A percentile compares a stretch with the other conserved stretches of the same genome.
Evolutionary conservation across 495 filamentous ascomycete species (phyloP).

Genomic region (Neurospora sp.): DNA sequence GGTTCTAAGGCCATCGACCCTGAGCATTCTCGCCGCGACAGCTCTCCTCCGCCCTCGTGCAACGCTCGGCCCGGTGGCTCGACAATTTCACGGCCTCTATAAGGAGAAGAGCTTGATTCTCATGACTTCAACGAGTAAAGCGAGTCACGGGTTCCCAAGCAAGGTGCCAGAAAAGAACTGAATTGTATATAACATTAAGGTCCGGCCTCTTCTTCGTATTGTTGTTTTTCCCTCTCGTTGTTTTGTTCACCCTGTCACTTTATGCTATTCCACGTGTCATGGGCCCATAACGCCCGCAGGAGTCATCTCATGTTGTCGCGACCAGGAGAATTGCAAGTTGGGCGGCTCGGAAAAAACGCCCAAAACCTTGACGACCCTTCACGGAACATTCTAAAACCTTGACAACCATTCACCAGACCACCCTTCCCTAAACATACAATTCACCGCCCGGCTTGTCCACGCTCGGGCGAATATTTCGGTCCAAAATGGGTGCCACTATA

Average conservation of each 20-base stretch:
- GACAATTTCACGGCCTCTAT: not conserved
- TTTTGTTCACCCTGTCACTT: not conserved
- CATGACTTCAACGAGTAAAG: not conserved
- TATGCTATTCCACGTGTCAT: not conserved
- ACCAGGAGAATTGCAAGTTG: rapidly evolving
- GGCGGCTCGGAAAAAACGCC: not conserved
- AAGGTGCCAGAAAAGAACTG: not conserved
- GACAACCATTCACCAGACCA: not conserved
- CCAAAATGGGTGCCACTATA: not conserved
- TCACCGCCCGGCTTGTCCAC: not conserved
- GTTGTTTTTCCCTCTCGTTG: not conserved
- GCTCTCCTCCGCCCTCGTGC: not conserved
- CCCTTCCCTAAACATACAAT: not conserved
- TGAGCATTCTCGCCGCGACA: not conserved
- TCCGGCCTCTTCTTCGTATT: not conserved
- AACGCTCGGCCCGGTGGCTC: not conserved
- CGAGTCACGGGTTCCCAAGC: not conserved
- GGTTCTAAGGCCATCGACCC: not conserved
- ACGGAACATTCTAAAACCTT: not conserved
- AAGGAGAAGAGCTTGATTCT: not conserved
- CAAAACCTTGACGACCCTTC: not conserved
- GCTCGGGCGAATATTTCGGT: not conserved
- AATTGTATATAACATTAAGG: not conserved
- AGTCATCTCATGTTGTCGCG: not conserved
- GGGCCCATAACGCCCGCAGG: not conserved